Base-by-base conservation (phyloP, 768 basidiomycete species). In the Melanogaster broomeanus region DNA sequence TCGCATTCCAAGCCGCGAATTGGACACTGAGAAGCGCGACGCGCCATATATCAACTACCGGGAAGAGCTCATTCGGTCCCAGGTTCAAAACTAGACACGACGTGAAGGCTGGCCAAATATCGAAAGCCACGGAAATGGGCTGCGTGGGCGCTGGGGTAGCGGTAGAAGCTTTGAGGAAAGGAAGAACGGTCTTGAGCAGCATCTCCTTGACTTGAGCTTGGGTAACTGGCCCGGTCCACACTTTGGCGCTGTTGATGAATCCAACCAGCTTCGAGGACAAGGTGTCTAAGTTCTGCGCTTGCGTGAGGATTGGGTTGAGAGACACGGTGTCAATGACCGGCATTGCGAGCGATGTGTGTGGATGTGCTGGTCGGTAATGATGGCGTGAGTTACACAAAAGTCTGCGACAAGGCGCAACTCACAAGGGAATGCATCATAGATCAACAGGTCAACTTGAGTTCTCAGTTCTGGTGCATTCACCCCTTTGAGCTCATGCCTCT, bases 371-470 rank as follows among this genome's bases (percentile, higher is more conserved):
- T 34, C n/a, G 41, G 16, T 10, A 28, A 25, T 10, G 18, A 25
- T 10, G 18, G 48, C 22, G 24, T 53, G 43, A 53, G 42, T 42
- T 5, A 44, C 15, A 21, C 11, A 13, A 27, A 30, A 10, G 2
- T 0, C 21, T 9, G 16, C 11, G 3, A 37, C 6, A n/a, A 16
- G 28, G 3, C 13, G 42, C 16, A 5, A 77, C 89, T 38, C 62
- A 92, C 91, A 87, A 49, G 93, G 93, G 63, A 83, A 93, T 0
- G 87, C 88, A 53, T 85, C 80, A 67, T 79, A 90, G 6, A 90
- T 65, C 28, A 95, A 71, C 44, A 92, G 63, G 66, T 90, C 85
- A 1, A 92, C 77, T 62, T 92, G 88, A 0, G 84, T 79, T 53
- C 77, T 76, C 38, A 96, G 69, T 62, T 93, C 91, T 3, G 72